These are phyloP conservation scores for Tricholoma furcatifolium DNA, from an alignment of 768 basidiomycete species.

Conservation along the genomic window DNA sequence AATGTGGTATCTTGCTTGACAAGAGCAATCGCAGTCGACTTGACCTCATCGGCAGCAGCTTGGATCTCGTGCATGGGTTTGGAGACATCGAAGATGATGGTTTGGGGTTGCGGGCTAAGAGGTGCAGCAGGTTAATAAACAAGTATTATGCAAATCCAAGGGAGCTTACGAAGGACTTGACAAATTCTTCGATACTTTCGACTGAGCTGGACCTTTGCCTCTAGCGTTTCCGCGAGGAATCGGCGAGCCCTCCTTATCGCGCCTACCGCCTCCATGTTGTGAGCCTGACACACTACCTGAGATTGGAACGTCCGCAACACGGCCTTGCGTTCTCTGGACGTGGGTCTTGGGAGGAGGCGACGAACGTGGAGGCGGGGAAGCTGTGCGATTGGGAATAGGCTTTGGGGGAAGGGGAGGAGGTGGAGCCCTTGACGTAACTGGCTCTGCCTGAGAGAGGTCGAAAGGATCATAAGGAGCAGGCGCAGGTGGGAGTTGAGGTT, in stretches of 20 bases:
- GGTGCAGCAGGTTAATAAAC: slow-evolving; percentile 1
- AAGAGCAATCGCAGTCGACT: slow-evolving; percentile 87
- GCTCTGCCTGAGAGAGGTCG: slow-evolving; percentile 46
- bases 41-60: slow-evolving; percentile 72
- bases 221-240: slow-evolving; percentile 50
- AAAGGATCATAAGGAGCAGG: slow-evolving; percentile 47
- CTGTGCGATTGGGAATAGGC: slow-evolving; percentile 41
- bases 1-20: slow-evolving; percentile 85
- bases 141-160: background rate
- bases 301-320: slow-evolving; percentile 50
- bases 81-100: slow-evolving; percentile 73
- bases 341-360: slow-evolving; percentile 65
- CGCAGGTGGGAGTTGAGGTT: slow-evolving; percentile 31
- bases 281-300: slow-evolving; percentile 25
- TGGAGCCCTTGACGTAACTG: slow-evolving; percentile 44
- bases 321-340: slow-evolving; percentile 48
- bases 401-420: slow-evolving; percentile 67
- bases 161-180: slow-evolving; percentile 55
- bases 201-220: slow-evolving; percentile 36
- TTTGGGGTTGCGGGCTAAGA: slow-evolving; percentile 62
- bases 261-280: slow-evolving; percentile 29
- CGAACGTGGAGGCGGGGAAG: slow-evolving; percentile 62
- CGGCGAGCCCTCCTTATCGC: slow-evolving; percentile 75
- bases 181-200: slow-evolving; percentile 46
- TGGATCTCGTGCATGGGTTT: slow-evolving; percentile 72